phyloP scores from a whole-genome alignment of 108 stramenopile species.

The Pelagomonas calceolata region DNA sequence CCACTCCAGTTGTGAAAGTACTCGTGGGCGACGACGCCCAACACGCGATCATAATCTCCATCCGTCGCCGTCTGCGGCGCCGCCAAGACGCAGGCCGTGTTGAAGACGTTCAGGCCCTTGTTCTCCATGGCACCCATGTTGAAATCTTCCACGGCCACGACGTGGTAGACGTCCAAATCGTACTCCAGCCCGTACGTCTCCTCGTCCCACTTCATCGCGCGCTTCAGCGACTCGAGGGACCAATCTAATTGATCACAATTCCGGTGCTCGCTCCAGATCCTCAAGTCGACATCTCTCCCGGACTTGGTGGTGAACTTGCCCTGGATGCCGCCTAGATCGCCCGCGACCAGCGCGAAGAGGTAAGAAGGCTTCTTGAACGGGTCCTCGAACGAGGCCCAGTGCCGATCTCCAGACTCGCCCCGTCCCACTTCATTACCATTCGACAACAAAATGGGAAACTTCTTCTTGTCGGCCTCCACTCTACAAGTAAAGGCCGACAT shows the following conservation, averaged over 20 bases:
- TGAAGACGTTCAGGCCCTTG: conserved; percentile 84
- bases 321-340: conserved; percentile 64
- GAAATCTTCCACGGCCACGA: conserved; percentile 81
- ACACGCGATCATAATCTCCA: conserved; percentile 75
- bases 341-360: conserved; percentile 85
- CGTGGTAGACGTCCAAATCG: conserved; percentile 85
- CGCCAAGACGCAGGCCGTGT: conserved; percentile 88
- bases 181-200: conserved; percentile 81
- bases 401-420: conserved; percentile 48
- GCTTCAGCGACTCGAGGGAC: conserved; percentile 74
- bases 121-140: conserved; percentile 98
- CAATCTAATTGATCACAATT: conserved; percentile 72
- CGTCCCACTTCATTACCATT: conserved; percentile 80
- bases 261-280: conserved; percentile 65
- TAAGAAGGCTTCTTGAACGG: conserved; percentile 90
- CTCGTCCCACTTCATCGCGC: conserved; percentile 91
- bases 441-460: conserved; percentile 69
- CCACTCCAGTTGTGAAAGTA: conserved; percentile 97
- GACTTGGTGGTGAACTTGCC: conserved; percentile 53
- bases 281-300: conserved; percentile 64
- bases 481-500: conserved; percentile 76
- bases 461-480: conserved; percentile 60
- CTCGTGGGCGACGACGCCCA: conserved; percentile 87
- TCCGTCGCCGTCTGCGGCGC: conserved; percentile 80
- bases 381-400: conserved; percentile 80